These are phyloP conservation scores for Galerina sulciceps DNA, from an alignment of 768 basidiomycete genomes.

Conservation along the genomic window DNA sequence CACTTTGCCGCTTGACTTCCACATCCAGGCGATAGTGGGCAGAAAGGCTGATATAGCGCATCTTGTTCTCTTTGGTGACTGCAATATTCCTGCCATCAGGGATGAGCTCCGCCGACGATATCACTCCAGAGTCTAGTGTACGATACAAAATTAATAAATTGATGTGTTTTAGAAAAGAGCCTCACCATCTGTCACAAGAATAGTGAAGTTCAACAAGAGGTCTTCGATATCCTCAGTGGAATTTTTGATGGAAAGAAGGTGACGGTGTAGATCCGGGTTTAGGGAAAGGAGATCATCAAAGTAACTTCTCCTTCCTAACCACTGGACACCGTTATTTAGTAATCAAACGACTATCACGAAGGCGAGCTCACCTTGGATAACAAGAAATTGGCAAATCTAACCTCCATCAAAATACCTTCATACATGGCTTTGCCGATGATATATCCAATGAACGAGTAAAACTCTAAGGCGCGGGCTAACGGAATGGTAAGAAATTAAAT, in stretches of 20 bases:
- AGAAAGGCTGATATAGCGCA: slow-evolving; percentile 88
- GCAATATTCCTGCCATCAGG: slow-evolving; percentile 19
- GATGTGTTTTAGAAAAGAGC: neutral
- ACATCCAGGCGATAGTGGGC: slow-evolving; percentile 87
- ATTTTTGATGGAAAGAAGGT: slow-evolving; percentile 91
- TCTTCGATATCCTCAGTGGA: slow-evolving; percentile 90
- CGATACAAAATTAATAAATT: neutral
- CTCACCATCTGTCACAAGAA: slow-evolving; percentile 84
- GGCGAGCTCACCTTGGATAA: slow-evolving; percentile 67
- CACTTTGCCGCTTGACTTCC: slow-evolving; percentile 86
- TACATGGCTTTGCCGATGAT: slow-evolving; percentile 97
- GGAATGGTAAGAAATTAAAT: neutral
- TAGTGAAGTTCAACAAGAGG: slow-evolving; percentile 86
- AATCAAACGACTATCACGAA: neutral
- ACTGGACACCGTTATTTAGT: slow-evolving; percentile 60
- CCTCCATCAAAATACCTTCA: slow-evolving; percentile 93
- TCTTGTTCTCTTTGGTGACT: slow-evolving; percentile 82
- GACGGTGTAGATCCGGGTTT: slow-evolving; percentile 91
- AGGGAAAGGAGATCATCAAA: slow-evolving; percentile 91
- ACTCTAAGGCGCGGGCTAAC: slow-evolving; percentile 79
- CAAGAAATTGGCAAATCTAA: slow-evolving; percentile 96
- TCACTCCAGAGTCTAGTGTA: slow-evolving; percentile 18
- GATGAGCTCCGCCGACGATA: slow-evolving; percentile 19
- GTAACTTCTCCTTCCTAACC: slow-evolving; percentile 91
- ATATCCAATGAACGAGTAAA: slow-evolving; percentile 93